These are phyloP conservation scores for Solanum hybrid DNA, from an alignment of 305 asterid genomes.

Conservation along the genomic window DNA sequence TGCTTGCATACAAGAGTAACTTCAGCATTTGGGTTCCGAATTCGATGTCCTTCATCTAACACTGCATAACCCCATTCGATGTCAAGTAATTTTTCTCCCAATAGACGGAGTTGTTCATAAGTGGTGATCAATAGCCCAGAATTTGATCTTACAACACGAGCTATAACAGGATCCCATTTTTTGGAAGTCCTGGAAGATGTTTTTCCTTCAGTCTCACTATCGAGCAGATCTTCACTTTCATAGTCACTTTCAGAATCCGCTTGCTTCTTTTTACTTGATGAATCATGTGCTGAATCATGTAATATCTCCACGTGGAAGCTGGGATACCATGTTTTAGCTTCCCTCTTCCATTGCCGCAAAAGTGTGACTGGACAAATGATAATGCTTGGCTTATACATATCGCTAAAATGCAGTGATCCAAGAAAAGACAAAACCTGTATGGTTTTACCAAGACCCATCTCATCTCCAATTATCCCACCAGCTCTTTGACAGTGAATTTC, in stretches of 20 bases:
- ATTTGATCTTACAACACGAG: conserved; percentile 66
- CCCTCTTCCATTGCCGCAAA: conserved; percentile 88
- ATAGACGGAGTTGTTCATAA: conserved; percentile 86
- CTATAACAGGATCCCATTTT: conserved; percentile 74
- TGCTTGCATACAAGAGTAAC: conserved; percentile 93
- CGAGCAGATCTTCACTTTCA: conserved; percentile 52
- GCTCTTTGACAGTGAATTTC: conserved; percentile 95
- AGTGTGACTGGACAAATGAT: conserved; percentile 90
- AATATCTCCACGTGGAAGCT: conserved; percentile 69
- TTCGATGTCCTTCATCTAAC: conserved; percentile 94
- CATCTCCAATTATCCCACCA: conserved; percentile 97
- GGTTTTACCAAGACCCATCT: conserved; percentile 99
- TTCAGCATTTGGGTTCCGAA: conserved; percentile 95
- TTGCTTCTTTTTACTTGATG: conserved; percentile 39
- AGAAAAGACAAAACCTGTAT: conserved; percentile 79
- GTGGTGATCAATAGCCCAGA: conserved; percentile 86
- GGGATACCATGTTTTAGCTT: conserved; percentile 84
- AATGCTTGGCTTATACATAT: conserved; percentile 86
- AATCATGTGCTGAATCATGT: conserved; percentile 80
- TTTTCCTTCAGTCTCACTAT: conserved; percentile 49
- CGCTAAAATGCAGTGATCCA: conserved; percentile 85
- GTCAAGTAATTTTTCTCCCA: conserved; percentile 72
- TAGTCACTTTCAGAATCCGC: conserved; percentile 49
- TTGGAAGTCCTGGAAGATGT: conserved; percentile 33
- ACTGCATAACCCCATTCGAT: conserved; percentile 94